phyloP scores from a whole-genome alignment of 768 basidiomycete species.

The Agaricus bisporus region DNA sequence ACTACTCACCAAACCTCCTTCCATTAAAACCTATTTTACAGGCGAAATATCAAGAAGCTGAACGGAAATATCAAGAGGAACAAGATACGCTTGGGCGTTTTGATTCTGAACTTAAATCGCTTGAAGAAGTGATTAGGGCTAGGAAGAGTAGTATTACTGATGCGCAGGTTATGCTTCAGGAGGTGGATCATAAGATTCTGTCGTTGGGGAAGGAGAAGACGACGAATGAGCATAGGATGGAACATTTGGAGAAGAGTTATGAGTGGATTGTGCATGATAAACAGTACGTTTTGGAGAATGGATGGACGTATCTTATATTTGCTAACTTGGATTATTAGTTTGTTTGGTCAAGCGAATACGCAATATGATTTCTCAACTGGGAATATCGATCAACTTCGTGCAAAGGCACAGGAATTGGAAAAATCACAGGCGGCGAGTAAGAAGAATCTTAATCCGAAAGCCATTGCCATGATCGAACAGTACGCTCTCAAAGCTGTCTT shows the following conservation, averaged over 20 bases:
- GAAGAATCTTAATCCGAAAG: conserved; percentile 94
- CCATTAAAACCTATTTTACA: too few relatives aligned
- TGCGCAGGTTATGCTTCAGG: conserved; percentile 56
- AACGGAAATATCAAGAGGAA: conserved; percentile 74
- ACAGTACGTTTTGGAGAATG: conserved; percentile 49
- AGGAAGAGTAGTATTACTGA: conserved; percentile 70
- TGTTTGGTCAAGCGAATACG: conserved; percentile 77
- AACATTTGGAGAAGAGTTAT: conserved; percentile 72
- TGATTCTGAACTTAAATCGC: conserved; percentile 79
- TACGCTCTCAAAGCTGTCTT: conserved; percentile 27
- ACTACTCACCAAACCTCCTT: too few relatives aligned
- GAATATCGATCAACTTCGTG: conserved; percentile 53
- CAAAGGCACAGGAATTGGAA: conserved; percentile 71
- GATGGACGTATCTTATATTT: background rate
- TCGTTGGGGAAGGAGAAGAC: conserved; percentile 69
- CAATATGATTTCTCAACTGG: conserved; percentile 73
- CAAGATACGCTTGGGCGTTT: conserved; percentile 83
- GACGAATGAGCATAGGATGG: conserved; percentile 41
- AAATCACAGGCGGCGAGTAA: conserved; percentile 80
- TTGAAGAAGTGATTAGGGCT: conserved; percentile 75
- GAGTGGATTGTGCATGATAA: conserved; percentile 89
- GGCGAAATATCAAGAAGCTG: conserved; percentile 57
- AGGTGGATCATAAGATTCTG: conserved; percentile 59
- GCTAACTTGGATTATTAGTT: conserved; percentile 32
- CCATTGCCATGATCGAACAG: conserved; percentile 94